Conservation (phyloP, 2,329 filamentous ascomycete species). For the Penicillium vulpinum region DNA sequence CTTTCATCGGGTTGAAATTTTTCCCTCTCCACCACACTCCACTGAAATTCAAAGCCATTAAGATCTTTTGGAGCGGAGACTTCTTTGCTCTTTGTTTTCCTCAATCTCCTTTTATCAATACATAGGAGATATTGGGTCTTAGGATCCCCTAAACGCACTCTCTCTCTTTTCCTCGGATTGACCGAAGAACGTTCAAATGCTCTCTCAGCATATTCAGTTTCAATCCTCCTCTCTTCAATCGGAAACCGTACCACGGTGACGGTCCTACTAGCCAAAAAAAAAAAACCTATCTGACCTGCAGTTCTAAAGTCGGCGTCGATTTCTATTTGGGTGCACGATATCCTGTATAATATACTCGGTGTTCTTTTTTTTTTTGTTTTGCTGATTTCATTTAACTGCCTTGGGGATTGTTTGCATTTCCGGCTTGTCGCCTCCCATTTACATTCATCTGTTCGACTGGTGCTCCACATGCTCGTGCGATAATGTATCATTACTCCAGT, state of each 20-base stretch:
- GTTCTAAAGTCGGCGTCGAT: slow-evolving; percentile 35
- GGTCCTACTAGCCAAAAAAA: slow-evolving; percentile 33
- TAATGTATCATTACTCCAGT: slow-evolving; percentile 50
- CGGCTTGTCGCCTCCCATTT: not conserved
- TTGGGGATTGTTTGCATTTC: slow-evolving; percentile 14
- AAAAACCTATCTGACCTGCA: slow-evolving; percentile 19
- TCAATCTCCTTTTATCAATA: not conserved
- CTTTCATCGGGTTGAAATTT: slow-evolving; percentile 18
- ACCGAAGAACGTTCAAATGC: slow-evolving; percentile 47
- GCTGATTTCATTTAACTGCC: slow-evolving; percentile 19
- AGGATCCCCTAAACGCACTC: slow-evolving; percentile 10
- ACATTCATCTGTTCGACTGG: slow-evolving; percentile 15
- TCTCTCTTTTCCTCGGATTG: slow-evolving; percentile 22
- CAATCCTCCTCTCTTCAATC: slow-evolving; percentile 43
- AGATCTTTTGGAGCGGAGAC: slow-evolving; percentile 10
- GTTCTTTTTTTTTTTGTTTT: slow-evolving; percentile 27
- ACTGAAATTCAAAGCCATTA: slow-evolving; percentile 9
- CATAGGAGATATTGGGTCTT: slow-evolving; percentile 1
- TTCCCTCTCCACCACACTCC: slow-evolving; percentile 19
- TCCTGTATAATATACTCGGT: slow-evolving; percentile 48
- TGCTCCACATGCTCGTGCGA: slow-evolving; percentile 36
- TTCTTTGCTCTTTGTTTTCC: slow-evolving; percentile 9
- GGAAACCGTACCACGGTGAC: slow-evolving; percentile 47
- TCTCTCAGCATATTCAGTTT: slow-evolving; percentile 40
- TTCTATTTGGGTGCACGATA: slow-evolving; percentile 40